Evolutionary conservation across 2,329 filamentous ascomycete genomes (phyloP), one percentile per base, ranked within the genome.

Genomic region (Orbilia ellipsospora): DNA sequence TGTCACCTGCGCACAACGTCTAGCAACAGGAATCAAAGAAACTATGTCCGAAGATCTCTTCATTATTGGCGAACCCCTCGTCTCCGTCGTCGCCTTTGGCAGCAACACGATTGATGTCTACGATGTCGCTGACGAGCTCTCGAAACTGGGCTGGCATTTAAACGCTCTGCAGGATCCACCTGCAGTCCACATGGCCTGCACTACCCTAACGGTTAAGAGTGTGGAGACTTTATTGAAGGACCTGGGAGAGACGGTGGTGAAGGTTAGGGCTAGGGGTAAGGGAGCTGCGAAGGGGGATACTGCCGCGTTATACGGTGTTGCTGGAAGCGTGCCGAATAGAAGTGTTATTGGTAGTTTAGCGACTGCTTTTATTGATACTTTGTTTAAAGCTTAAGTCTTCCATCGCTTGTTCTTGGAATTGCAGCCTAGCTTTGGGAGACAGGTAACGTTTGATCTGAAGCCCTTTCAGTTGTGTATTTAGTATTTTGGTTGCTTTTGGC

Each of bases 291-390:
- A 89, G 79, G 92, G 92, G 0, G 92, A 97, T 81, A 89, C 92
- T 13, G 92, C 93, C 0, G 94, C 94, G 3, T 84, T 99, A 77
- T 99, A 99, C 83, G 95, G 95, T 65, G 94, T 99, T 69, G 95
- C 95, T 0, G 95, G 95, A 4, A 96, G 92, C 80, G 83, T 99
- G 82, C 95, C 95, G 0, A 96, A 99, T 82, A 98, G 98, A 87
- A 93, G 91, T 79, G 90, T 99, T 40, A 93, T 99, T 36, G 92
- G 92, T 78, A 92, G 96, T 80, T 84, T 99, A 81, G 94, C 94
- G 1, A 92, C 87, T 78, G 94, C 93, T 0, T 99, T 98, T 83
- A 85, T 98, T 81, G 94, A 98, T 84, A 90, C 95, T 62, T 82
- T 97, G 82, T 97, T 97, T 83, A 96, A 96, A 85, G 90, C 90